Evolutionary conservation across 164 flowering plant genomes (phyloP).

Genomic region (Vitis riparia): DNA sequence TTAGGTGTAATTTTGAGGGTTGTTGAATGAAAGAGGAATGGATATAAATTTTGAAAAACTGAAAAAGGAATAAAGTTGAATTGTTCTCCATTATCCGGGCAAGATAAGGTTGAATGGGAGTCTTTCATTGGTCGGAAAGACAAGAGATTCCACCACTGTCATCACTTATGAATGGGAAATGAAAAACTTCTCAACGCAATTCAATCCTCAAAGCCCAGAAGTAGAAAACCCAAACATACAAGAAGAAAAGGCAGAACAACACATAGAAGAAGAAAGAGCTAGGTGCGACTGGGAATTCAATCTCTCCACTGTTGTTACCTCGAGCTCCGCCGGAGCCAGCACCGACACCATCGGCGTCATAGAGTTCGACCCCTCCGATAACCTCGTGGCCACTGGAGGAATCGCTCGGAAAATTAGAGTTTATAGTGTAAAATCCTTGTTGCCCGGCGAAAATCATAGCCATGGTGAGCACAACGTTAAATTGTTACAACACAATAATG

Average conservation of each 20-base stretch:
- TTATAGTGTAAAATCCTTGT: slow-evolving; percentile 29
- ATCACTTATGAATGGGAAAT: slow-evolving; percentile 23
- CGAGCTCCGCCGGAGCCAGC: slow-evolving; percentile 9
- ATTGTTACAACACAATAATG: slow-evolving; percentile 31
- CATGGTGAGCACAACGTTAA: not conserved
- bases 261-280: slow-evolving; percentile 26
- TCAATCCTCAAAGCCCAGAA: not conserved
- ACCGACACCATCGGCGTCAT: slow-evolving; percentile 62
- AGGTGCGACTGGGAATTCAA: slow-evolving; percentile 62
- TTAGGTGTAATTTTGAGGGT: too few species aligned
- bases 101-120: slow-evolving; percentile 1
- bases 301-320: slow-evolving; percentile 45
- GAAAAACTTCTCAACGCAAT: slow-evolving; percentile 12
- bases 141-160: not conserved
- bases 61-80: not conserved
- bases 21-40: too few species aligned
- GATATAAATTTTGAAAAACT: not conserved
- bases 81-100: not conserved
- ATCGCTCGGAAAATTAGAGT: slow-evolving; percentile 67
- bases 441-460: slow-evolving; percentile 2
- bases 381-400: slow-evolving; percentile 62
- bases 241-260: not conserved
- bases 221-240: not conserved
- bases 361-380: slow-evolving; percentile 57
- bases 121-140: slow-evolving; percentile 12